Percentiles rank a stretch among this genome's conserved stretches.
Conservation (phyloP, 1,284 basidiomycete genomes). For the Grifola frondosa region DNA sequence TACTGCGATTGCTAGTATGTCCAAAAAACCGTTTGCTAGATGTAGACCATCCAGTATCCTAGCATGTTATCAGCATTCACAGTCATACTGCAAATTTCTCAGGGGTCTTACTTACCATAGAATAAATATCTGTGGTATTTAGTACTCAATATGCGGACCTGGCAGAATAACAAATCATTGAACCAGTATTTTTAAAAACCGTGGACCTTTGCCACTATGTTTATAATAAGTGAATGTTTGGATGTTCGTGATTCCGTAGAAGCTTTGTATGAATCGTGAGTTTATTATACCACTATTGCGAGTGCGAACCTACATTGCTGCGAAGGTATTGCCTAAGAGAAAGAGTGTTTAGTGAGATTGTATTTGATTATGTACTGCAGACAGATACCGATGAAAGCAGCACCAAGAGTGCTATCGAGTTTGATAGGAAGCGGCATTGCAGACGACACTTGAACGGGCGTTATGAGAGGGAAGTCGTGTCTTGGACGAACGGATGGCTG, state of each 20-base stretch:
- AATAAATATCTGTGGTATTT: conserved; percentile 10
- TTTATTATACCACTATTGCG: too few species aligned
- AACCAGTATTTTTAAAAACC: conserved; percentile 19
- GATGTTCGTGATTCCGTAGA: conserved; percentile 26
- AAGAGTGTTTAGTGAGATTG: too few species aligned
- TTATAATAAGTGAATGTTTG: conserved; percentile 27
- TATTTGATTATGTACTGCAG: too few species aligned
- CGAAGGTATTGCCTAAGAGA: too few species aligned
- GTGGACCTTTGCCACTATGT: conserved; percentile 15
- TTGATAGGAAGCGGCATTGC: too few species aligned
- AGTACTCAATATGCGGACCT: neutral
- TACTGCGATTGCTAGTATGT: conserved; percentile 7
- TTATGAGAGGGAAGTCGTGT: too few species aligned
- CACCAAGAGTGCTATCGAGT: too few species aligned
- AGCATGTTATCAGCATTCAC: neutral
- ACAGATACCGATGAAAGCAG: too few species aligned
- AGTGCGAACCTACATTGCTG: too few species aligned
- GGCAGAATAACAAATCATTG: conserved; percentile 8
- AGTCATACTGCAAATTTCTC: neutral
- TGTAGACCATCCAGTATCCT: conserved; percentile 22
- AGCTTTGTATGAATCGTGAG: too few species aligned
- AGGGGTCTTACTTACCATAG: conserved; percentile 18
- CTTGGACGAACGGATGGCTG: too few species aligned
- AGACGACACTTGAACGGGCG: too few species aligned
- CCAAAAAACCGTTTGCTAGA: conserved; percentile 14